Conservation (phyloP, 208 protist genomes). For the Acanthamoeba quina region DNA sequence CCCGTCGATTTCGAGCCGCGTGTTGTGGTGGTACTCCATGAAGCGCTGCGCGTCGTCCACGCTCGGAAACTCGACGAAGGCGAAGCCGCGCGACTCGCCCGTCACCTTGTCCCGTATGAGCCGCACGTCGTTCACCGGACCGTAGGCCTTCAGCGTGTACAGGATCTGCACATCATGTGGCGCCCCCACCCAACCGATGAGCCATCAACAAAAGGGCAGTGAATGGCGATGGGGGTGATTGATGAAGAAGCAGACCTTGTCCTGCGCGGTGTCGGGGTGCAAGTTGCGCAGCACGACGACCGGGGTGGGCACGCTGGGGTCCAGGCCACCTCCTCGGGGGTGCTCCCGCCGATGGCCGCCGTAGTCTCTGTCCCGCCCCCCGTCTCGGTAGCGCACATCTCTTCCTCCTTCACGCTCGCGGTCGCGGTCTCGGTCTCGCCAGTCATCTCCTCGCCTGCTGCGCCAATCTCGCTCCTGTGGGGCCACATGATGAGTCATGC, state of each 20-base stretch:
- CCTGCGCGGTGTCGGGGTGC: conserved; percentile 49
- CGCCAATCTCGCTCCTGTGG: conserved; percentile 9
- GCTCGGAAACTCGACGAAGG: conserved; percentile 64
- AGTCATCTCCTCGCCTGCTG: neutral
- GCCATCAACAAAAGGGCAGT: neutral
- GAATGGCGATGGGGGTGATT: too few species aligned
- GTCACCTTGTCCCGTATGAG: conserved; percentile 68
- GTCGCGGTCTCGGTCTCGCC: neutral
- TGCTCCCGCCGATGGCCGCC: neutral
- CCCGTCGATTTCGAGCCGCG: conserved; percentile 3
- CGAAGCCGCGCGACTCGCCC: conserved; percentile 63
- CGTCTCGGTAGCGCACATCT: neutral
- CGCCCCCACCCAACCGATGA: neutral
- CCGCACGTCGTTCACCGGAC: conserved; percentile 60
- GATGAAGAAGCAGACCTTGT: neutral
- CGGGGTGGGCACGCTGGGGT: neutral
- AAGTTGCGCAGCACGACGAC: conserved; percentile 38
- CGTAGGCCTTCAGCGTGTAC: conserved; percentile 49
- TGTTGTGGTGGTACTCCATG: conserved; percentile 57
- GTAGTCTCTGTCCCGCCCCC: neutral
- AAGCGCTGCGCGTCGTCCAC: conserved; percentile 60
- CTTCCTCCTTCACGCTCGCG: neutral
- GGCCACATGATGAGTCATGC: too few species aligned
- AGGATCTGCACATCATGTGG: conserved; percentile 33
- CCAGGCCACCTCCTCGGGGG: neutral